Percentiles rank a stretch among this genome's conserved stretches.
Conservation (phyloP, 441 rosid genomes). For the Populus trichocarpa region DNA sequence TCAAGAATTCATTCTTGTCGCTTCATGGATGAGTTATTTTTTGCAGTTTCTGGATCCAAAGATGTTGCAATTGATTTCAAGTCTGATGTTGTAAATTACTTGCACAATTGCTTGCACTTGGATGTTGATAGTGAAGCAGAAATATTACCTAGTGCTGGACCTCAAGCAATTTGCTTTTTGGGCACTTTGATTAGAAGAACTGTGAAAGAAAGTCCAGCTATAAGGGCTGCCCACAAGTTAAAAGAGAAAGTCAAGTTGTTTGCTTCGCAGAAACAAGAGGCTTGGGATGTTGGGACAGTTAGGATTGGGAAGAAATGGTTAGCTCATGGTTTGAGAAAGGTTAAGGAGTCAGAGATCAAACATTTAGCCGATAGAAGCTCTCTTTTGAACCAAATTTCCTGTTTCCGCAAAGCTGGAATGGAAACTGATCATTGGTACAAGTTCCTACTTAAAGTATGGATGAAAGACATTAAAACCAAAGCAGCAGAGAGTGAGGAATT, state of each 20-base stretch:
- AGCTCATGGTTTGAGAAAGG: conserved; percentile 87
- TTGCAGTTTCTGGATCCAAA: conserved; percentile 67
- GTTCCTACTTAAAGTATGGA: conserved; percentile 67
- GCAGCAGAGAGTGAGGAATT: conserved; percentile 53
- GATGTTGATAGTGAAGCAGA: conserved; percentile 47
- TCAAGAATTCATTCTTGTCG: conserved; percentile 67
- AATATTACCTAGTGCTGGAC: conserved; percentile 41
- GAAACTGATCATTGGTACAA: conserved; percentile 96
- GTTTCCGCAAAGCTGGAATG: conserved; percentile 84
- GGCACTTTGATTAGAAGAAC: conserved; percentile 63
- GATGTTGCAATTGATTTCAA: conserved; percentile 55
- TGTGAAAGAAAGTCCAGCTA: conserved; percentile 57
- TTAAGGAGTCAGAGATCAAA: conserved; percentile 92
- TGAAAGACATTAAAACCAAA: conserved; percentile 60
- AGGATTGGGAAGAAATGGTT: conserved; percentile 91
- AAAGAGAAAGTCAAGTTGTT: conserved; percentile 75
- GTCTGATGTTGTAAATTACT: conserved; percentile 49
- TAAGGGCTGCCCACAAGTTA: conserved; percentile 77
- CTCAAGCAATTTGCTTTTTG: conserved; percentile 56
- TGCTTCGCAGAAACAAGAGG: conserved; percentile 73
- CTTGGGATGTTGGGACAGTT: conserved; percentile 74
- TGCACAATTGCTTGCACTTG: conserved; percentile 48
- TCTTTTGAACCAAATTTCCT: conserved; percentile 63
- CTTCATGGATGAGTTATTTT: conserved; percentile 82
- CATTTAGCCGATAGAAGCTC: conserved; percentile 67